Base-by-base conservation (phyloP, 2,329 filamentous ascomycete species). In the Fusarium euwallaceae region DNA sequence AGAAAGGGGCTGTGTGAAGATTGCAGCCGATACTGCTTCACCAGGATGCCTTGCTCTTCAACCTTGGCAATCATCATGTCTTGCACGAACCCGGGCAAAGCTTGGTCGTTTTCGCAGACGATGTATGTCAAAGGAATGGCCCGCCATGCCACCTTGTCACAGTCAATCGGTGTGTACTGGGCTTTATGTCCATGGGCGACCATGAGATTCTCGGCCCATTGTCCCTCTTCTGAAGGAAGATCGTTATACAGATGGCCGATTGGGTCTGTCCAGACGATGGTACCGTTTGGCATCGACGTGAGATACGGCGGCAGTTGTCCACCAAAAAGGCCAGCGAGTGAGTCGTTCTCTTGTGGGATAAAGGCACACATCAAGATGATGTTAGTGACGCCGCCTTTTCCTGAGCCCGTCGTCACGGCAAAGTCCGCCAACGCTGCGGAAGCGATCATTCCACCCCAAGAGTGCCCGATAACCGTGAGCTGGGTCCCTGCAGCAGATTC, bases 51-150 rank as follows among this genome's bases (percentile, higher is more conserved):
- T 36, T 58, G n/a, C 14, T 12, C 53, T 36, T 58, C 20, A 36
- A 37, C 53, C 32, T 58, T 58, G 14, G 29, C 53, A 58, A 58
- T 58, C 53, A 58, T 58, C 32, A 58, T 58, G 9, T 58, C 53
- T 22, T 58, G 53, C 53, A 58, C 32, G 24, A 58, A 37, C n/a
- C 53, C 53, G 14, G 53, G 53, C 53, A 58, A 36, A 17, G 53
- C 53, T 37, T 58, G 32, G 12, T 58, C 53, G 6, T 58, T 58
- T 58, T 58, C 53, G 17, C 53, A 58, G 9, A 58, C 20, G 11
- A 58, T 58, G 32, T 58, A 58, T 22, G 53, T 58, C 53, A 58
- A 36, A 24, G 32, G 53, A 17, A 58, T 37, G 32, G 17, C 53
- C 14, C 32, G n/a, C 53, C 53, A 58, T 36, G 53, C 29, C 32